These are phyloP conservation scores for Parastagonospora nodorum DNA, from an alignment of 2,329 filamentous ascomycete genomes.

Conservation along the genomic window DNA sequence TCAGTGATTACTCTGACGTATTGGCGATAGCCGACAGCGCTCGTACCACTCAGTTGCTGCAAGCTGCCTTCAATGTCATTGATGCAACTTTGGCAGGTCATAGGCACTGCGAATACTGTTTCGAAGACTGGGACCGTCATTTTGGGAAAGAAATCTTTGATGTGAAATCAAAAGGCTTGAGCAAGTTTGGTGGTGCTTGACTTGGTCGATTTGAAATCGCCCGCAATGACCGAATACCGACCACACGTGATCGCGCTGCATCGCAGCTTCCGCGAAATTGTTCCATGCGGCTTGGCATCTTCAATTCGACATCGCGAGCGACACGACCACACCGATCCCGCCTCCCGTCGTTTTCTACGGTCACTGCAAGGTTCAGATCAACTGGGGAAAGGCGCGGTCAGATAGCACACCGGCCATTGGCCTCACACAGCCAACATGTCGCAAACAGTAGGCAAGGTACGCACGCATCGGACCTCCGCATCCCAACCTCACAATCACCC, in stretches of 20 bases:
- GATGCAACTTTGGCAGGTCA: constrained; percentile 89
- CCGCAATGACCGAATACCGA: constrained; percentile 12
- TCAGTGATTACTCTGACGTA: constrained; percentile 29
- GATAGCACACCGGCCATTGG: constrained; percentile 24
- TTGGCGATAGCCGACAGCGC: constrained; percentile 14
- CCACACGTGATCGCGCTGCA: constrained; percentile 16
- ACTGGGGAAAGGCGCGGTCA: not conserved
- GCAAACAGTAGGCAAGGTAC: constrained; percentile 76
- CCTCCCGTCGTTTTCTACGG: not conserved
- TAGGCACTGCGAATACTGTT: constrained; percentile 93
- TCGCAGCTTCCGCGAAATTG: constrained; percentile 16
- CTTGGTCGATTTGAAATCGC: constrained; percentile 40
- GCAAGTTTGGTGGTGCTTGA: constrained; percentile 11
- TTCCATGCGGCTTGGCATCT: constrained; percentile 19
- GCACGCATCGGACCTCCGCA: constrained; percentile 37
- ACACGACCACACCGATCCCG: not conserved
- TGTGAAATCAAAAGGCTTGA: constrained; percentile 3
- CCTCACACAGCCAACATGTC: constrained; percentile 63
- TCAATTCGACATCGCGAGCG: constrained; percentile 7
- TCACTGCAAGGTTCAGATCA: not conserved
- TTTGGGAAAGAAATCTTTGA: constrained; percentile 8
- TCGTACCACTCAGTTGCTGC: constrained; percentile 69
- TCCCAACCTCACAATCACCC: not conserved
- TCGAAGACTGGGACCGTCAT: constrained; percentile 53
- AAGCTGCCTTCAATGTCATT: constrained; percentile 82